Base-by-base conservation (phyloP, 2,329 filamentous ascomycete genomes). In the Talaromyces sp. region DNA sequence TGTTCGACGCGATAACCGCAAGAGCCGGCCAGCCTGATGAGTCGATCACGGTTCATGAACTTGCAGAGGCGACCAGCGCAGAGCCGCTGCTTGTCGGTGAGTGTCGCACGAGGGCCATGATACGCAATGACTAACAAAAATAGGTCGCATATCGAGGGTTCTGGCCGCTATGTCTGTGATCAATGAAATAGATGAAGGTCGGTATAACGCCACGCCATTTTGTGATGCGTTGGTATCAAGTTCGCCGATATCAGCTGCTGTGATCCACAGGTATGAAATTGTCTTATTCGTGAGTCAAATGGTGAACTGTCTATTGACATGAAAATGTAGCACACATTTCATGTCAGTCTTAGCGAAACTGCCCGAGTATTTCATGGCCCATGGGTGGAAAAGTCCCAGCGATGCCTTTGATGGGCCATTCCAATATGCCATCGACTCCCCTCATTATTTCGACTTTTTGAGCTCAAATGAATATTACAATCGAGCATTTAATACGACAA, bases 401-500 rank as follows among this genome's bases (percentile, higher is more conserved):
- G 51, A 60, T 35, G 52, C 49, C 32, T 29, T 30, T 0, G 32
- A 58, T 27, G 47, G 50, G 2, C 56, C 53, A 13, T 60, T 60
- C 32, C 50, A 58, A 10, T 60, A 50, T 11, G 53, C 52, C 33
- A 19, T 51, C 16, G 32, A 36, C 13, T 48, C 57, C 8, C 17
- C 27, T 5, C 52, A 56, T 22, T 60, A 60, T 33, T 60, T 60
- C 24, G 55, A 58, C 5, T 58, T 54, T 24, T 33, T 60, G 32
- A 33, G 36, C 36, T 41, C 44, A 0, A 37, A 39, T 11, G 30
- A 47, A 4, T 58, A 56, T 16, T 58, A 58, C 41, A 17, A 40
- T 5, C 47, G 51, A 16, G 58, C 56, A 9, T 61, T 58, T 50
- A 50, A 55, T 33, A 57, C 52, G 0, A 56, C 57, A n/a, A 60